A percentile compares a stretch with the other conserved stretches of the same genome.
Evolutionary conservation across 2,329 filamentous ascomycete genomes (phyloP).

Genomic region (Stemphylium lycopersici): DNA sequence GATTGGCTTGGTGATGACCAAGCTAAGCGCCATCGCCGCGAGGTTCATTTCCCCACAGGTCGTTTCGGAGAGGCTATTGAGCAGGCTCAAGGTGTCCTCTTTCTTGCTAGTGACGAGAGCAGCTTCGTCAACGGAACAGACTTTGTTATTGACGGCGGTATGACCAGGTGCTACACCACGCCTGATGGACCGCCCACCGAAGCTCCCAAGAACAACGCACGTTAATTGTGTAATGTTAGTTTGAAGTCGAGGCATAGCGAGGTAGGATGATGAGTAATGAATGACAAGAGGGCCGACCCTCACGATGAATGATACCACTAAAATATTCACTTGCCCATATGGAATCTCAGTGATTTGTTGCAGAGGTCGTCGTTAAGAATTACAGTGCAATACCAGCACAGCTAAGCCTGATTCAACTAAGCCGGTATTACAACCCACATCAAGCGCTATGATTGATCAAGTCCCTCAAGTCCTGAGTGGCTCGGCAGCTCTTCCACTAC

Average conservation of each 20-base stretch:
- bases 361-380: neutral
- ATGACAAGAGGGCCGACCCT: neutral
- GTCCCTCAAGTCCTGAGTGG: slow-evolving; percentile 8
- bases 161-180: slow-evolving; percentile 86
- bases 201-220: slow-evolving; percentile 59
- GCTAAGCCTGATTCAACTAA: neutral
- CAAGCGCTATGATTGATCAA: too few species aligned
- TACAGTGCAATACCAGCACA: neutral
- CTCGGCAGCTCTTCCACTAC: slow-evolving; percentile 12
- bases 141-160: slow-evolving; percentile 93
- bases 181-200: slow-evolving; percentile 63
- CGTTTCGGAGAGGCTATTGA: slow-evolving; percentile 93
- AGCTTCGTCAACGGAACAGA: slow-evolving; percentile 91
- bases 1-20: slow-evolving; percentile 91
- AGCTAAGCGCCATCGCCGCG: slow-evolving; percentile 79
- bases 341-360: neutral
- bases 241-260: neutral
- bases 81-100: slow-evolving; percentile 87
- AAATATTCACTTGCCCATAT: neutral
- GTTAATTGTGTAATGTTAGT: neutral
- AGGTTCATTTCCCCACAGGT: slow-evolving; percentile 87
- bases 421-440: neutral
- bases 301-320: neutral
- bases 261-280: neutral
- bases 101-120: slow-evolving; percentile 85